Percentiles rank a stretch among this genome's conserved stretches.
phyloP scores from a whole-genome alignment of 805 yeast species.

The Candida silvicultrix region DNA sequence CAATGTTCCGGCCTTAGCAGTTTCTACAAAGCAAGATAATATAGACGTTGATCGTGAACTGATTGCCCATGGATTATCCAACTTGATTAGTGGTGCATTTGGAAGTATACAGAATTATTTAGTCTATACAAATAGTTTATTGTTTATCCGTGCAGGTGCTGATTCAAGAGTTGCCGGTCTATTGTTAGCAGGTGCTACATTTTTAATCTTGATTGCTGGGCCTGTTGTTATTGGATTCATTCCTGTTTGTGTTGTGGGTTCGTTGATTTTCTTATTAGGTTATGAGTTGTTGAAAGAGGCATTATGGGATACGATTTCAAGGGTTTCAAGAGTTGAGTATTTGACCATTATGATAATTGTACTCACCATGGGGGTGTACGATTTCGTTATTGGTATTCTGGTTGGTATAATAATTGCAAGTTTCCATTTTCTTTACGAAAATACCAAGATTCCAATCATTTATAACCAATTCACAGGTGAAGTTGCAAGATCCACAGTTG shows the following conservation, averaged over 20 bases:
- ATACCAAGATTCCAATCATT: constrained; percentile 78
- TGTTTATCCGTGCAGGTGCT: constrained; percentile 93
- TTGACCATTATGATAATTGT: constrained; percentile 79
- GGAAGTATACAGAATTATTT: constrained; percentile 94
- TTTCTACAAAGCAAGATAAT: constrained; percentile 74
- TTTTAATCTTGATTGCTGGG: constrained; percentile 76
- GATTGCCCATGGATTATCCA: constrained; percentile 91
- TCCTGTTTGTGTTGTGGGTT: constrained; percentile 94
- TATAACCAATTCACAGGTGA: constrained; percentile 80
- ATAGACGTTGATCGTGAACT: constrained; percentile 89
- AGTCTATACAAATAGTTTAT: constrained; percentile 89
- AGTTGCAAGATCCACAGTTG: constrained; percentile 86
- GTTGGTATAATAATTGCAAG: constrained; percentile 91
- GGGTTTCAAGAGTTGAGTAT: constrained; percentile 72
- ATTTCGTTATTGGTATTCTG: constrained; percentile 87
- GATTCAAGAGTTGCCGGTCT: constrained; percentile 85
- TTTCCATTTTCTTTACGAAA: constrained; percentile 89
- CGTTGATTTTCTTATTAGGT: constrained; percentile 84
- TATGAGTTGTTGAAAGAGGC: constrained; percentile 88
- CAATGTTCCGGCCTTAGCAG: constrained; percentile 95
- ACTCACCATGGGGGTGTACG: constrained; percentile 92
- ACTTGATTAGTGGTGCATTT: constrained; percentile 70
- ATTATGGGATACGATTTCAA: constrained; percentile 75
- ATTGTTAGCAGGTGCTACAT: constrained; percentile 79
- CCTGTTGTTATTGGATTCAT: constrained; percentile 91